Evolutionary conservation across 2,329 filamentous ascomycete species (phyloP).

Genomic region (Claviceps fusiformis): DNA sequence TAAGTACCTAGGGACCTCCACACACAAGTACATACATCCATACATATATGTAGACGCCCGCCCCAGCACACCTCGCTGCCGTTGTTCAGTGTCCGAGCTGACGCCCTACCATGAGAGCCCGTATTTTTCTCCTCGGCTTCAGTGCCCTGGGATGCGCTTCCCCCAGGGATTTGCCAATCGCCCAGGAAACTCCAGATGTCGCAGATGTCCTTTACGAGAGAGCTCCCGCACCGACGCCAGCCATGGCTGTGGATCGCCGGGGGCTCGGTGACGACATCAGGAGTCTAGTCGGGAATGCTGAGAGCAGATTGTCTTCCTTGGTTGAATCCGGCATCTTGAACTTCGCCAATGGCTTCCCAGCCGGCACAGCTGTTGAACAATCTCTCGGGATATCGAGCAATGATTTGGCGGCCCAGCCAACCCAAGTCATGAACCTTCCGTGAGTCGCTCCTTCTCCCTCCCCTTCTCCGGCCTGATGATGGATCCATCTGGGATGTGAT

Average conservation of each 20-base stretch:
- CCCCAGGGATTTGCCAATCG: not conserved
- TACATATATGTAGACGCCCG: not conserved
- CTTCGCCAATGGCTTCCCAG: conserved; percentile 55
- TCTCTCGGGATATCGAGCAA: conserved; percentile 44
- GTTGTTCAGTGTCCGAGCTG: not conserved
- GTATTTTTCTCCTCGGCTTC: conserved; percentile 1
- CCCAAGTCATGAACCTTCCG: conserved; percentile 58
- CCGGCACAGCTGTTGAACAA: conserved; percentile 44
- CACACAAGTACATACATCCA: no score
- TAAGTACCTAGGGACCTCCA: no score
- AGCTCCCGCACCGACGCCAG: conserved; percentile 14
- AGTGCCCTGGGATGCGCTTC: conserved; percentile 1
- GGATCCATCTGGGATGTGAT: not conserved
- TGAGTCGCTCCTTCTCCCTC: conserved; percentile 14
- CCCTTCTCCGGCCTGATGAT: not conserved
- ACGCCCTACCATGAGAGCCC: not conserved
- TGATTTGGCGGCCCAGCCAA: conserved; percentile 49
- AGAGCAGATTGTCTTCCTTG: conserved; percentile 43
- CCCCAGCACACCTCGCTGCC: not conserved
- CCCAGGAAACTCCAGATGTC: not conserved
- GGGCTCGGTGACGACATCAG: conserved; percentile 28
- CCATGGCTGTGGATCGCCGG: conserved; percentile 15
- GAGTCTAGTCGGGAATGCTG: conserved; percentile 36
- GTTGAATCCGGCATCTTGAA: conserved; percentile 51
- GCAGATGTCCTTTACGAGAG: conserved; percentile 4